Conservation (phyloP, 2,329 filamentous ascomycete species). For the Bipolaris oryzae region DNA sequence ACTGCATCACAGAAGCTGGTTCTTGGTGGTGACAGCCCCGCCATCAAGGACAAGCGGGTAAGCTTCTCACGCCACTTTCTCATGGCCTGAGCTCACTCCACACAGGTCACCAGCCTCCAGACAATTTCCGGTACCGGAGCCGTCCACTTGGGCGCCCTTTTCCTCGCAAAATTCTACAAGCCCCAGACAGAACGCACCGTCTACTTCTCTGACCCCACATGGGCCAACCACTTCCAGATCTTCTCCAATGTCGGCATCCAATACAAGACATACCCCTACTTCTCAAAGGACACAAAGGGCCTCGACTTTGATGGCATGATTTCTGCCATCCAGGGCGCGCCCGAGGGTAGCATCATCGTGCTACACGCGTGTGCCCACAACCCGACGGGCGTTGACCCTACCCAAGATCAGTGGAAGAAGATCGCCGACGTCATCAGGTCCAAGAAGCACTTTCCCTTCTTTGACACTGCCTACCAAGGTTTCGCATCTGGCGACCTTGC, state of each 20-base stretch:
- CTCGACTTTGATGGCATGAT: slow-evolving; percentile 93
- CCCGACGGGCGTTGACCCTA: slow-evolving; percentile 95
- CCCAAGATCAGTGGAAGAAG: slow-evolving; percentile 91
- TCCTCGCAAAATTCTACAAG: slow-evolving; percentile 89
- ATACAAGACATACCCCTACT: slow-evolving; percentile 90
- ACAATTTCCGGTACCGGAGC: slow-evolving; percentile 98
- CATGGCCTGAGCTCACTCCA: slow-evolving; percentile 37
- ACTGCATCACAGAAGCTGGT: slow-evolving; percentile 89
- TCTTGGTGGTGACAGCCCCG: slow-evolving; percentile 78
- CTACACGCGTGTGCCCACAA: slow-evolving; percentile 98
- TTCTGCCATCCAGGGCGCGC: slow-evolving; percentile 68
- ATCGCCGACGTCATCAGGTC: slow-evolving; percentile 77
- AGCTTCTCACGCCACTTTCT: slow-evolving; percentile 28
- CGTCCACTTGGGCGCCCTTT: slow-evolving; percentile 89
- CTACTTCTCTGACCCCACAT: slow-evolving; percentile 94
- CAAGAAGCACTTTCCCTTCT: slow-evolving; percentile 94
- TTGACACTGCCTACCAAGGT: slow-evolving; percentile 96
- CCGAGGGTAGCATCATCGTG: slow-evolving; percentile 81
- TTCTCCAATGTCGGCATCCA: slow-evolving; percentile 86
- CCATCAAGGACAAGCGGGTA: slow-evolving; percentile 81
- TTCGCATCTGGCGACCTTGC: slow-evolving; percentile 91
- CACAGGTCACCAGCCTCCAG: slow-evolving; percentile 75
- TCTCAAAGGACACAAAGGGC: slow-evolving; percentile 83
- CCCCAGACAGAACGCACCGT: slow-evolving; percentile 69
- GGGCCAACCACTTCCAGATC: slow-evolving; percentile 99